These are phyloP conservation scores for Backusella parvicylindrica DNA, from an alignment of 192 early-diverging fungal species.

Conservation along the genomic window DNA sequence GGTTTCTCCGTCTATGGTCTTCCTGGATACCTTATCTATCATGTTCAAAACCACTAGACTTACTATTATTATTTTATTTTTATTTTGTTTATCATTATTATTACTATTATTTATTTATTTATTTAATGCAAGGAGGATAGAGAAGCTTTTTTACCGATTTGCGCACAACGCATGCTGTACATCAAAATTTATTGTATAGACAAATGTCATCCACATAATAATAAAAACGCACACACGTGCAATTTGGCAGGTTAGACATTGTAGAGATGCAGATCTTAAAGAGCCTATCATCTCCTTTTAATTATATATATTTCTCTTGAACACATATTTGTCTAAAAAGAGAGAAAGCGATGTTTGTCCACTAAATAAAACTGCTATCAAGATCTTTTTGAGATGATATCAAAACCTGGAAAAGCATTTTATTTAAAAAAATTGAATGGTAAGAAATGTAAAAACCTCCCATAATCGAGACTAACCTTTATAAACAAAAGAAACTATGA, in stretches of 20 bases:
- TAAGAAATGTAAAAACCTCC: background rate
- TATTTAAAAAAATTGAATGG: too few relatives aligned
- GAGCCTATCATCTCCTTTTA: background rate
- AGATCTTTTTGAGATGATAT: too few relatives aligned
- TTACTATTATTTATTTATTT: slow-evolving; percentile 4
- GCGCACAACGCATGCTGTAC: background rate
- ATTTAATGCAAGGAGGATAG: slow-evolving; percentile 3
- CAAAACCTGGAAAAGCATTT: too few relatives aligned
- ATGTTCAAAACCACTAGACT: slow-evolving; percentile 28
- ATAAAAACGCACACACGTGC: background rate
- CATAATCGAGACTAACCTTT: background rate
- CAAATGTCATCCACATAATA: background rate
- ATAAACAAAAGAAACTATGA: background rate
- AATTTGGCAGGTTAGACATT: background rate
- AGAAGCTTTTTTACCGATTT: slow-evolving; percentile 1
- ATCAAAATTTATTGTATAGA: background rate
- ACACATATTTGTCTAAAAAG: background rate
- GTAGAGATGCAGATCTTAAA: slow-evolving; percentile 2
- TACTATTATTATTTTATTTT: background rate
- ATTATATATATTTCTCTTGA: background rate
- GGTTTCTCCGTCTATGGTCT: slow-evolving; percentile 55
- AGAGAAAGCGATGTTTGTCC: background rate
- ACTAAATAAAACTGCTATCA: too few relatives aligned
- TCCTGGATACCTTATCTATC: slow-evolving; percentile 52
- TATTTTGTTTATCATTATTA: background rate